Base-by-base conservation (phyloP, 495 filamentous ascomycete species). In the Podospora fimiseda region DNA sequence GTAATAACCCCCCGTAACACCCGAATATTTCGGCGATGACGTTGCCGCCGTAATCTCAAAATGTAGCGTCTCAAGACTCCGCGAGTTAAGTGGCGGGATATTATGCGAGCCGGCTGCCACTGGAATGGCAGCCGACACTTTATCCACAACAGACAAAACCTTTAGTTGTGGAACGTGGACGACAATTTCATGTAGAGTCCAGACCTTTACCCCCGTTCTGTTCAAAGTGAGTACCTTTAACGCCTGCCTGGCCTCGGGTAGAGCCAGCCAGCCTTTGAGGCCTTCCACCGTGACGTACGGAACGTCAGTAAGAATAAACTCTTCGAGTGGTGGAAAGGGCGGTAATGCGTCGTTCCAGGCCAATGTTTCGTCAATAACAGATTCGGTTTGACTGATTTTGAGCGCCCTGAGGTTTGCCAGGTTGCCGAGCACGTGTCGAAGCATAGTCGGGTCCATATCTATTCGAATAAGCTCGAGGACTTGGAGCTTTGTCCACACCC, bases 401-500 rank as follows among this genome's bases (percentile, higher is more conserved):
- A 98, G 68, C 11, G 88, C 84, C 24, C 75, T 80, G 40, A 98
- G 75, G 42, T 71, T 67, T 0, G 74, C 77, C 52, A 97, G 79
- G 19, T 75, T 74, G 15, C 75, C 79, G 13, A 96, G 71, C 9
- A 86, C 86, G 38, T 80, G 76, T n/a, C 89, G 78, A 13, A 96
- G 67, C 8, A 81, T 80, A 15, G 67, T 66, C 9, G 85, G 77
- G 60, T 98, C 91, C 57, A 95, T 71, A 18, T 84, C 80, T 41
- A 96, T 71, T 9, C 74, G 74, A 11, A 78, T 76, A 37, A 98
- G 63, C 61, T 96, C 89, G 39, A 96, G 66, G 3, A 87, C 79
- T 67, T 96, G 87, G 37, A 98, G 73, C 45, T 85, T 84, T 21
- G 70, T 70, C 92, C 92, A 98, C 14, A 86, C 76, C 4, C 74